Evolutionary conservation across 768 basidiomycete species (phyloP), one percentile per base, ranked within the genome.

Genomic region (Boletus bicolor): DNA sequence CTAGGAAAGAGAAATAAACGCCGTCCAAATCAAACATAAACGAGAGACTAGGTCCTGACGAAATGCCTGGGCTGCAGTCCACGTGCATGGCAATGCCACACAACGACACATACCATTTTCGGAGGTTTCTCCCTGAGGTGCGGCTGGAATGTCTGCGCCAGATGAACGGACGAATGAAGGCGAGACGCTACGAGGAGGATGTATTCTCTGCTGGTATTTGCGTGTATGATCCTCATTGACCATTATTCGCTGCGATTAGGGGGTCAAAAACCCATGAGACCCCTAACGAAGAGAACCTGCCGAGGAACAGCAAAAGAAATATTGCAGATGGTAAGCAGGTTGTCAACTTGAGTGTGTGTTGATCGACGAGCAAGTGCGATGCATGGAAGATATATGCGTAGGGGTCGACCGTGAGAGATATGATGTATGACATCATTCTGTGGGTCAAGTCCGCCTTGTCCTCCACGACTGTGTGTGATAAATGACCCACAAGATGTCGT

Each of bases 71-170:
- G 42, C 51, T 45, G 43, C 37, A 21, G 35, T 37, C 24, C 47
- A 48, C 35, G 44, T 44, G 32, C 12, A 21, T 26, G 51, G 43
- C 11, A 44, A 50, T 56, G 21, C 57, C 45, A 57, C 45, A 49
- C 41, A 47, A 54, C 45, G 54, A 59, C 44, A 62, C 63, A 62
- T 60, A 64, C 63, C 62, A 49, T 54, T 62, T 59, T 55, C 47
- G 49, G 53, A 42, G 37, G 38, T 24, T 28, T 41, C 49, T 47
- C 24, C 47, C 17, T 44, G 44, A 26, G 34, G 42, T 34, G 24
- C n/a, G 5, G 14, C 14, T 2, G 49, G 19, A 19, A 15, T 15
- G n/a, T 30, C 39, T 26, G 44, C 2, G 19, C 9, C 39, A 44
- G 44, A 19, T 7, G 37, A 38, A 36, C 4, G 44, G 19, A 12